phyloP scores from a whole-genome alignment of 2,329 filamentous ascomycete genomes.

The Ustulina deusta region DNA sequence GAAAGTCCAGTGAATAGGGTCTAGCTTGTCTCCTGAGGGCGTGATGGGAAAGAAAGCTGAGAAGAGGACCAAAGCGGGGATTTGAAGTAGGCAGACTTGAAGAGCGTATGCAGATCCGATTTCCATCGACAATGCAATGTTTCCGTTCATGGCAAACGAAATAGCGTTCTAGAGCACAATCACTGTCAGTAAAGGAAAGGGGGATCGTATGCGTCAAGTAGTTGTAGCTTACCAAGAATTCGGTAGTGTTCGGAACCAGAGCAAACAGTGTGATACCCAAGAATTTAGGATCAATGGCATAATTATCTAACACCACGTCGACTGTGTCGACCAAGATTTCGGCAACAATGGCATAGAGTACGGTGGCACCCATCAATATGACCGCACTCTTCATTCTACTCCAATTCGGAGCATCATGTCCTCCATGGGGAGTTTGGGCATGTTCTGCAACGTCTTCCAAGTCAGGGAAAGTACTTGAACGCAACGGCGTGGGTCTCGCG shows the following conservation, averaged over 20 bases:
- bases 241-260: conserved; percentile 96
- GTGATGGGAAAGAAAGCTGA: conserved; percentile 77
- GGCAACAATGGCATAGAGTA: conserved; percentile 95
- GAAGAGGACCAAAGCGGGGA: conserved; percentile 92
- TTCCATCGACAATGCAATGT: conserved; percentile 98
- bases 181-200: conserved; percentile 29
- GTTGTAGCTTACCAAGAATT: conserved; percentile 80
- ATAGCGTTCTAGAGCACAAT: conserved; percentile 80
- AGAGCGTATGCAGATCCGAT: conserved; percentile 97
- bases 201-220: conserved; percentile 20
- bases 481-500: conserved; percentile 49
- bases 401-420: conserved; percentile 99
- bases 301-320: conserved; percentile 91
- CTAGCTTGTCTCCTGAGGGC: conserved; percentile 54
- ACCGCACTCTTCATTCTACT: conserved; percentile 89
- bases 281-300: conserved; percentile 96
- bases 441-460: conserved; percentile 62
- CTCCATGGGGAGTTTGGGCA: conserved; percentile 67
- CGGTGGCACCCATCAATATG: conserved; percentile 87
- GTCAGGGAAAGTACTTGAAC: conserved; percentile 57
- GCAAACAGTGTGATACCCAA: conserved; percentile 96
- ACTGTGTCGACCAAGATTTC: conserved; percentile 98
- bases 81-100: conserved; percentile 94
- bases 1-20: conserved; percentile 73
- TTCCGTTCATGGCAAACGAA: conserved; percentile 99